Conservation (phyloP, 768 basidiomycete genomes). For the Paxillus involutus region DNA sequence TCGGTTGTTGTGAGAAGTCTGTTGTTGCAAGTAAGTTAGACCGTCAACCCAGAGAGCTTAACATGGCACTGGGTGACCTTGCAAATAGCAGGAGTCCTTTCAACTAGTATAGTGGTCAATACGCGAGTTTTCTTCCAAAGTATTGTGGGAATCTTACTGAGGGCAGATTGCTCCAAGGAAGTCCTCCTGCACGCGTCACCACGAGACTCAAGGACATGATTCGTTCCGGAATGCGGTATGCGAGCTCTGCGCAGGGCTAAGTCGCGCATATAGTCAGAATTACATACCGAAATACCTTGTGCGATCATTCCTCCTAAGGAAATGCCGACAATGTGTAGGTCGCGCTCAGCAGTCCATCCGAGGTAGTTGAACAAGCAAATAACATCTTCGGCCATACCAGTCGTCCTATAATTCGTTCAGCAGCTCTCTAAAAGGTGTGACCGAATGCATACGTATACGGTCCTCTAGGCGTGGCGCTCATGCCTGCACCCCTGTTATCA, state of each 20-base stretch:
- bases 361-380: conserved; percentile 66
- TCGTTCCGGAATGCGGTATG: conserved; percentile 61
- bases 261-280: background rate
- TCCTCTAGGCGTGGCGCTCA: conserved; percentile 67
- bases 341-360: conserved; percentile 63
- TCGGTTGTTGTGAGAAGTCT: conserved; percentile 42
- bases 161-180: conserved; percentile 57
- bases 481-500: conserved; percentile 83
- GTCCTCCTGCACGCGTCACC: conserved; percentile 71
- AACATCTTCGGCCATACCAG: conserved; percentile 76
- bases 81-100: conserved; percentile 37
- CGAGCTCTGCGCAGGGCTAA: conserved; percentile 51
- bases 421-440: background rate
- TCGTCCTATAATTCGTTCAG: conserved; percentile 46
- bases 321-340: conserved; percentile 69
- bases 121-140: background rate
- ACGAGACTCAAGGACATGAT: conserved; percentile 64
- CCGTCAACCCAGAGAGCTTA: background rate
- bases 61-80: conserved; percentile 22
- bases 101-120: conserved; percentile 30
- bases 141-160: conserved; percentile 44
- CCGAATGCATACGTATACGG: conserved; percentile 65
- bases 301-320: conserved; percentile 87
- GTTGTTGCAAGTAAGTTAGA: conserved; percentile 13
- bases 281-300: conserved; percentile 46